These are phyloP conservation scores for Ophiocordyceps polyrhachis-furcata DNA, from an alignment of 2,329 filamentous ascomycete species.

Conservation along the genomic window DNA sequence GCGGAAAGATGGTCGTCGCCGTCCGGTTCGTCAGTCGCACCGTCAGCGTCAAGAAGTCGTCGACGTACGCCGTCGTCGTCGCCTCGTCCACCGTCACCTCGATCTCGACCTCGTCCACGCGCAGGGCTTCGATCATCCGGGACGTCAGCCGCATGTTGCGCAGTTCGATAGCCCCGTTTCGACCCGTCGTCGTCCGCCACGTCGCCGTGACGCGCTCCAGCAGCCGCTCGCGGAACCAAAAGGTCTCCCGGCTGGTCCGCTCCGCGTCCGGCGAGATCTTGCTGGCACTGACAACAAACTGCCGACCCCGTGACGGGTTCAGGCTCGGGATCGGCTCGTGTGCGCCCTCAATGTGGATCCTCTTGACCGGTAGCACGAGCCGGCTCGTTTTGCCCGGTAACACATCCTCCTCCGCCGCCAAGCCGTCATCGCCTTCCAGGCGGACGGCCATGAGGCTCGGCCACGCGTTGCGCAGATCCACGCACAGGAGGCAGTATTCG, in stretches of 20 bases:
- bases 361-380: conserved; percentile 55
- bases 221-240: conserved; percentile 79
- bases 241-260: conserved; percentile 58
- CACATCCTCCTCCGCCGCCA: conserved; percentile 34
- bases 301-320: conserved; percentile 66
- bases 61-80: conserved; percentile 15
- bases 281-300: conserved; percentile 73
- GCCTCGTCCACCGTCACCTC: conserved; percentile 32
- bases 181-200: conserved; percentile 43
- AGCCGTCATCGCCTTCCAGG: conserved; percentile 33
- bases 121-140: conserved; percentile 69
- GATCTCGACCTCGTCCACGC: conserved; percentile 59
- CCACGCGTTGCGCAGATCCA: conserved; percentile 84
- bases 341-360: conserved; percentile 58
- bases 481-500: conserved; percentile 58
- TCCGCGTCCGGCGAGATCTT: conserved; percentile 67
- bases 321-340: conserved; percentile 62
- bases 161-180: conserved; percentile 54
- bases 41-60: conserved; percentile 46
- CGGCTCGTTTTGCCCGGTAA: conserved; percentile 53
- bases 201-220: conserved; percentile 50
- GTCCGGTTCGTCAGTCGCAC: conserved; percentile 63
- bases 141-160: conserved; percentile 54
- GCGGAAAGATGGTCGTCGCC: conserved; percentile 43
- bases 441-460: conserved; percentile 56